Evolutionary conservation across 1,284 basidiomycete species (phyloP).

Genomic region (Leccinum huronense): DNA sequence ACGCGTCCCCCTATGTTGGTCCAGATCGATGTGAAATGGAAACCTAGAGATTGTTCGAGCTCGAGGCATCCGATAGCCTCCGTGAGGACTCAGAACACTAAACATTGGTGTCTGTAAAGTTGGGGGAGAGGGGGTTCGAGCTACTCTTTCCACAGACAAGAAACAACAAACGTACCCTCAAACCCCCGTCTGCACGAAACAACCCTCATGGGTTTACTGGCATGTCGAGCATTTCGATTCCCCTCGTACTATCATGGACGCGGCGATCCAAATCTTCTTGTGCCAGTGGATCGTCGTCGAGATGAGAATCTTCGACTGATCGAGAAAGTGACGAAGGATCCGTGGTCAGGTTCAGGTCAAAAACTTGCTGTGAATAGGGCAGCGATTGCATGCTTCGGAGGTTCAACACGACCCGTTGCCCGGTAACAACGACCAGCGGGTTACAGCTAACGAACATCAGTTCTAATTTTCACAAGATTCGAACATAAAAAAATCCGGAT

Average conservation of each 20-base stretch:
- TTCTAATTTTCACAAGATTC: background rate
- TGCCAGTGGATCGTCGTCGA: background rate
- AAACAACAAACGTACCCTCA: background rate
- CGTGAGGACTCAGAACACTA: too few relatives aligned
- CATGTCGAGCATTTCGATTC: background rate
- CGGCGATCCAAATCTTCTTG: background rate
- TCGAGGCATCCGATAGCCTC: too few relatives aligned
- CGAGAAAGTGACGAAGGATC: background rate
- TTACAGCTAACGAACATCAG: background rate
- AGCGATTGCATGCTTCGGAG: background rate
- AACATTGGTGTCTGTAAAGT: background rate
- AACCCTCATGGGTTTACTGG: background rate
- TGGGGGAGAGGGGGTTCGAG: background rate
- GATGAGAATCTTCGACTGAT: background rate
- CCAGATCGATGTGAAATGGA: too few relatives aligned
- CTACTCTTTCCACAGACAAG: background rate
- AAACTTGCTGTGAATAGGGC: background rate
- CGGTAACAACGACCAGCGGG: background rate
- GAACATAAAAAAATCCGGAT: background rate
- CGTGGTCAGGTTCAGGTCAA: background rate
- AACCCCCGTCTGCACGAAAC: background rate
- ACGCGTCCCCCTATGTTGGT: too few relatives aligned
- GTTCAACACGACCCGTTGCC: conserved; percentile 1
- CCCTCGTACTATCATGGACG: background rate
- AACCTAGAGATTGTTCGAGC: background rate